Conservation (phyloP, 257 asterid genomes). For the Nicotiana obtusifolia region DNA sequence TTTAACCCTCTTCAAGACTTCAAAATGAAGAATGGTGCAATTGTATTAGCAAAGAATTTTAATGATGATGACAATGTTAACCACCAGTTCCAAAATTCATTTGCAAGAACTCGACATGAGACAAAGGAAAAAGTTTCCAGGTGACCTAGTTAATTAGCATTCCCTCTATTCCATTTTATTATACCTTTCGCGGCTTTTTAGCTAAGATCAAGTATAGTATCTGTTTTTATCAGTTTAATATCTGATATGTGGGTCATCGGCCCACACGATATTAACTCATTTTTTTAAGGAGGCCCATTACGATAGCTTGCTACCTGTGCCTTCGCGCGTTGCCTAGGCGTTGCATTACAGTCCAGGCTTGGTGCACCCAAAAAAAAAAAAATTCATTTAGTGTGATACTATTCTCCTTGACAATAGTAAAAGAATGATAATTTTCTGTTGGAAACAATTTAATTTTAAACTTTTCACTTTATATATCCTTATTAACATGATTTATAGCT, state of each 20-base stretch:
- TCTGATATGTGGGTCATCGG: no score
- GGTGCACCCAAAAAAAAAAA: background rate
- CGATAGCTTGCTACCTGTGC: no score
- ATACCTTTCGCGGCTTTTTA: conserved; percentile 45
- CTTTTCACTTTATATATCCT: background rate
- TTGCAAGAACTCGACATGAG: background rate
- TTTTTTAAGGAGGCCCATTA: no score
- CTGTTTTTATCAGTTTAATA: background rate
- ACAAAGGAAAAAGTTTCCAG: background rate
- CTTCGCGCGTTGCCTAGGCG: no score
- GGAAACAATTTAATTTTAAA: background rate
- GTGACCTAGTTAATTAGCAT: background rate
- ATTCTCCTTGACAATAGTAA: background rate
- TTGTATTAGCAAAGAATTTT: conserved; percentile 28
- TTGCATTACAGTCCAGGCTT: no score
- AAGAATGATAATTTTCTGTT: background rate
- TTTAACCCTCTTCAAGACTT: conserved; percentile 46
- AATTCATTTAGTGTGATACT: no score
- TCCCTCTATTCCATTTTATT: background rate
- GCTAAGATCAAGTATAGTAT: conserved; percentile 32
- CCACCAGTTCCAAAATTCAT: background rate
- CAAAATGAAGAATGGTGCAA: conserved; percentile 56
- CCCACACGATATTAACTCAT: no score
- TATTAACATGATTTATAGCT: background rate
- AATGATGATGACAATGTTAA: background rate